Conservation (phyloP, 2,329 filamentous ascomycete species). For the Westerdykella ornata region DNA sequence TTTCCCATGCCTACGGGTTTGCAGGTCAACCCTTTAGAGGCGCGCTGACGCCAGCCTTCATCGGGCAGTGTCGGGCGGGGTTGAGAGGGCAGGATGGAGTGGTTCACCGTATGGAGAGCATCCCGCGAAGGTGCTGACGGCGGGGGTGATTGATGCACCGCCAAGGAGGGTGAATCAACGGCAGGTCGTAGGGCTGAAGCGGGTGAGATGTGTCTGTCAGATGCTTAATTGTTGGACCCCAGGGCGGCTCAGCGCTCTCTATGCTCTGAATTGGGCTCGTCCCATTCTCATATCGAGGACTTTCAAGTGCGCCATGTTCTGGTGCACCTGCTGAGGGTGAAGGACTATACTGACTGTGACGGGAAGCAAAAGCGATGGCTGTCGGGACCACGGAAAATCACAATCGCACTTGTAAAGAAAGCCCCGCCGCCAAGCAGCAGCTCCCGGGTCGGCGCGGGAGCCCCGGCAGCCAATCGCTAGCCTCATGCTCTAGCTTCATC, state of each 20-base stretch:
- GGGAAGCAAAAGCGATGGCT: too few species aligned
- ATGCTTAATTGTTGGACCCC: constrained; percentile 19
- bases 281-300: too few species aligned
- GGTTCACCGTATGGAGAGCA: constrained; percentile 16
- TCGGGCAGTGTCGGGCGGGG: constrained; percentile 8
- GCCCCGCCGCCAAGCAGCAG: too few species aligned
- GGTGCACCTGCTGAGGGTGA: too few species aligned
- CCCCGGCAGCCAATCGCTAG: neutral
- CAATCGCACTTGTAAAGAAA: too few species aligned
- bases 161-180: constrained; percentile 12
- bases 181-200: constrained; percentile 24
- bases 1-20: neutral
- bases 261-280: too few species aligned
- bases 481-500: neutral
- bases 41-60: constrained; percentile 12
- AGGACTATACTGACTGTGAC: too few species aligned
- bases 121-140: constrained; percentile 13
- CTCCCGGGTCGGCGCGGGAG: too few species aligned
- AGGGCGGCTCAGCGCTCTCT: constrained; percentile 3
- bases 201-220: constrained; percentile 16
- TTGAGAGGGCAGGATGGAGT: constrained; percentile 1
- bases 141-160: constrained; percentile 1
- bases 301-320: too few species aligned
- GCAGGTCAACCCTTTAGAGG: constrained; percentile 10
- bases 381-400: too few species aligned